phyloP scores from a whole-genome alignment of 2,329 filamentous ascomycete genomes.

The Colletotrichum lupini region DNA sequence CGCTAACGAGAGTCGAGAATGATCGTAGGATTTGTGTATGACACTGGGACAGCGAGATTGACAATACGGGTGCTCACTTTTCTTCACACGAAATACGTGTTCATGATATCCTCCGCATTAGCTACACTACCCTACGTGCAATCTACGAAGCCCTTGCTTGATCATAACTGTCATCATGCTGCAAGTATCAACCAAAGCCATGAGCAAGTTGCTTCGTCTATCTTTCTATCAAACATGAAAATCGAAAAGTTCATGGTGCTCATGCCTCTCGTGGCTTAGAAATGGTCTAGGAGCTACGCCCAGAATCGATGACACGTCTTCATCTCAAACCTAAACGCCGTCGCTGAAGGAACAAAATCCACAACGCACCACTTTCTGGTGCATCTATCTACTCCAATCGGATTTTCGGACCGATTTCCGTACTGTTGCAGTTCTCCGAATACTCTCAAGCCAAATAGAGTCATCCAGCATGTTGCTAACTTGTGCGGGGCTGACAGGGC shows the following conservation, averaged over 20 bases:
- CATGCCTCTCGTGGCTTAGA: background rate
- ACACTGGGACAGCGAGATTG: background rate
- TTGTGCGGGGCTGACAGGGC: constrained; percentile 74
- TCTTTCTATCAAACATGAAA: background rate
- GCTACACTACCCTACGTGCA: background rate
- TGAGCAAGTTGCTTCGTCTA: background rate
- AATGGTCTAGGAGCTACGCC: background rate
- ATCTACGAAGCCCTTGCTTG: background rate
- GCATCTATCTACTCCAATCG: constrained; percentile 25
- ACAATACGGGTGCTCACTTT: background rate
- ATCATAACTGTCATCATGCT: background rate
- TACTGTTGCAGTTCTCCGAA: constrained; percentile 85
- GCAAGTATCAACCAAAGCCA: background rate
- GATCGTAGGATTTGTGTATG: background rate
- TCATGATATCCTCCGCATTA: background rate
- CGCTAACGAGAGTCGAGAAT: background rate
- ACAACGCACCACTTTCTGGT: background rate
- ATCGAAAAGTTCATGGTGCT: background rate
- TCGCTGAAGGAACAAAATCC: constrained; percentile 14
- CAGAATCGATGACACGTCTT: background rate
- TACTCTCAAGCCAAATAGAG: constrained; percentile 93
- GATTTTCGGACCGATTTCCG: constrained; percentile 50
- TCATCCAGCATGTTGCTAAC: constrained; percentile 89
- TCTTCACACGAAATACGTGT: background rate
- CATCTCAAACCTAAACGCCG: constrained; percentile 22